These are phyloP conservation scores for Aspergillus mulundensis DNA, from an alignment of 495 filamentous ascomycete genomes.

Conservation along the genomic window DNA sequence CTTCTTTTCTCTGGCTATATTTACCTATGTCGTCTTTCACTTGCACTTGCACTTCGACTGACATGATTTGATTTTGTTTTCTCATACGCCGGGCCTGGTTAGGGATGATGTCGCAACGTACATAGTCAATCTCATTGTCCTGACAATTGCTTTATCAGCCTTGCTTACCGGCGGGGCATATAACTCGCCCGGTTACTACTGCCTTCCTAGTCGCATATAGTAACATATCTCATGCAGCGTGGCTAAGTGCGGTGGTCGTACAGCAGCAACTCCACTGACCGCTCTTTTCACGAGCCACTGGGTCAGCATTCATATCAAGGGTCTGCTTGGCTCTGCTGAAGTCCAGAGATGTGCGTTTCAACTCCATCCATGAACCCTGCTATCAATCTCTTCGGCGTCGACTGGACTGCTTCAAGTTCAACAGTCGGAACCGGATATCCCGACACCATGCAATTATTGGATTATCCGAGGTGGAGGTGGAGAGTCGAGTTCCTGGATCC, in stretches of 20 bases:
- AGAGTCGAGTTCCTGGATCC: not conserved
- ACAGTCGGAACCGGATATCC: not conserved
- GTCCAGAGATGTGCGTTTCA: not conserved
- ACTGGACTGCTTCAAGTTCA: not conserved
- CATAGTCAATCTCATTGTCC: not conserved
- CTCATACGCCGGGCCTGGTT: too few relatives aligned
- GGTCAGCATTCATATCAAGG: not conserved
- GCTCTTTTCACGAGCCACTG: slow-evolving; percentile 1
- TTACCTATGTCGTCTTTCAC: not conserved
- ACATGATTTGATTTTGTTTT: not conserved
- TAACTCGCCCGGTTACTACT: not conserved
- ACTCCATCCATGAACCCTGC: not conserved
- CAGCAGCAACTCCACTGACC: not conserved
- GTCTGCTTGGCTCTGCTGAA: not conserved
- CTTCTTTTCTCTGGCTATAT: not conserved
- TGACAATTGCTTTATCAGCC: not conserved
- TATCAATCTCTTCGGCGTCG: not conserved
- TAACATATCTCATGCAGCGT: not conserved
- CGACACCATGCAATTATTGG: not conserved
- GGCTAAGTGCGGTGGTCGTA: not conserved
- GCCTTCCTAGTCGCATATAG: not conserved
- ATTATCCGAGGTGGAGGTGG: not conserved
- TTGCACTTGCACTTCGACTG: too few relatives aligned
- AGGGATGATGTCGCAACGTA: not conserved
- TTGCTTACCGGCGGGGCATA: not conserved